These are phyloP conservation scores for Infundibulicybe gibba DNA, from an alignment of 768 basidiomycete genomes.

Conservation along the genomic window DNA sequence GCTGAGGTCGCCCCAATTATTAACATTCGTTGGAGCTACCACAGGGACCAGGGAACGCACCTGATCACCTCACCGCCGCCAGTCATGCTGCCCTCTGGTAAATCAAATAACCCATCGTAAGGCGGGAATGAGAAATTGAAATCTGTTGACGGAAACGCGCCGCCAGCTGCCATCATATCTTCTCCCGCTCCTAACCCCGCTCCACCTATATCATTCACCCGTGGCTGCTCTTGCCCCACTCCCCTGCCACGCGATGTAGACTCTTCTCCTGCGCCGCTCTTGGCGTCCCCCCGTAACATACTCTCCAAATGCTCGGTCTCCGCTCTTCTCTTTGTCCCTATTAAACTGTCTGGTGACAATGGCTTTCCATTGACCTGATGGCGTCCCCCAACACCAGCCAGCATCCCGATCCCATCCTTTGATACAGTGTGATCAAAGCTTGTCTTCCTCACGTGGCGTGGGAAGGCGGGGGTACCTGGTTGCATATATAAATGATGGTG, in stretches of 20 bases:
- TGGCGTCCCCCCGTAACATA: constrained; percentile 75
- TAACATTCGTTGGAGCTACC: too few species aligned
- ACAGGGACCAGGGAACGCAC: too few species aligned
- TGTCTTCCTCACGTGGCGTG: constrained; percentile 87
- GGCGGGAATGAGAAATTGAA: constrained; percentile 76
- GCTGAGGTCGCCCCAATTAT: too few species aligned
- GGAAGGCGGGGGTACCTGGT: constrained; percentile 35
- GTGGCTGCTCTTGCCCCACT: constrained; percentile 27
- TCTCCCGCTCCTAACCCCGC: too few species aligned
- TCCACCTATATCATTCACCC: constrained; percentile 21
- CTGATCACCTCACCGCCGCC: not conserved
- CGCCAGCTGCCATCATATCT: constrained; percentile 6
- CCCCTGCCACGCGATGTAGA: constrained; percentile 14
- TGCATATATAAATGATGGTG: too few species aligned
- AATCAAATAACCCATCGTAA: constrained; percentile 62
- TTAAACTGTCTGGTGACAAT: constrained; percentile 55
- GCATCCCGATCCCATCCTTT: constrained; percentile 59
- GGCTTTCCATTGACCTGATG: constrained; percentile 84
- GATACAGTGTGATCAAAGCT: constrained; percentile 92
- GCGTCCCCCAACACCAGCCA: constrained; percentile 56
- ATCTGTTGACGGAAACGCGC: constrained; percentile 58
- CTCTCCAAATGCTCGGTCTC: constrained; percentile 80
- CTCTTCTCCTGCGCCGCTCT: constrained; percentile 37
- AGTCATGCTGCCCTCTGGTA: constrained; percentile 28
- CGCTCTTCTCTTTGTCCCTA: constrained; percentile 77